phyloP scores from a whole-genome alignment of 2,329 filamentous ascomycete genomes.

The Xenosphaeropsis pyriputrescens region DNA sequence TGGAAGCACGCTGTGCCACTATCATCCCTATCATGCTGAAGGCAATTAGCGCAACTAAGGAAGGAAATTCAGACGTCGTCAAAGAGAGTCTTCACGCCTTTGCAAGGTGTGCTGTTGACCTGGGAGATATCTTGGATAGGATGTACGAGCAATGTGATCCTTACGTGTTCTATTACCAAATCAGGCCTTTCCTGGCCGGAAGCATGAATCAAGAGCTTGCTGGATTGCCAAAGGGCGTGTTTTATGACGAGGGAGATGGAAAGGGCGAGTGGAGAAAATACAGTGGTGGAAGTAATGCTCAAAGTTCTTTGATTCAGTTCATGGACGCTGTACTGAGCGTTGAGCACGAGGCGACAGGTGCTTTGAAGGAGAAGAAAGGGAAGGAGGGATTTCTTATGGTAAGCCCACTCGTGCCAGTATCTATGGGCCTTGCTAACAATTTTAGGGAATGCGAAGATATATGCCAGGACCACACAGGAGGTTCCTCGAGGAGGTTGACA shows the following conservation, averaged over 20 bases:
- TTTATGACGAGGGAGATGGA: slow-evolving; percentile 64
- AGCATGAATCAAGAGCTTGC: slow-evolving; percentile 85
- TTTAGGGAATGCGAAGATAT: slow-evolving; percentile 62
- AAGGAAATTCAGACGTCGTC: slow-evolving; percentile 44
- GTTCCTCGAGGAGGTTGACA: slow-evolving; percentile 42
- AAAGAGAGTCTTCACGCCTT: slow-evolving; percentile 49
- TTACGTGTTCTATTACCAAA: slow-evolving; percentile 75
- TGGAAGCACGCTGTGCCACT: slow-evolving; percentile 66
- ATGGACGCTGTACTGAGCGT: slow-evolving; percentile 79
- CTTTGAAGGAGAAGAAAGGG: slow-evolving; percentile 9
- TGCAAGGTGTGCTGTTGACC: slow-evolving; percentile 49
- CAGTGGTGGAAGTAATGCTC: slow-evolving; percentile 85
- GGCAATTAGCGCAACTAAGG: slow-evolving; percentile 56
- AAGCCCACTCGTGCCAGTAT: not conserved
- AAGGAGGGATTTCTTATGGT: slow-evolving; percentile 10
- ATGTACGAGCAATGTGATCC: slow-evolving; percentile 90
- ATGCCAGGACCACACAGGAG: slow-evolving; percentile 77
- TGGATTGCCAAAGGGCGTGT: slow-evolving; percentile 68
- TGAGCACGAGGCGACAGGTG: slow-evolving; percentile 43
- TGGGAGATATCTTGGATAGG: slow-evolving; percentile 53
- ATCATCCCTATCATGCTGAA: slow-evolving; percentile 65
- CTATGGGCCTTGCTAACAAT: slow-evolving; percentile 1
- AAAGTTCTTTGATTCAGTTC: slow-evolving; percentile 86
- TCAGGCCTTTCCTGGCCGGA: slow-evolving; percentile 78
- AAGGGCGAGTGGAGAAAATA: slow-evolving; percentile 58